phyloP scores from a whole-genome alignment of 768 basidiomycete genomes.

The Pleurotus citrinopileatus region DNA sequence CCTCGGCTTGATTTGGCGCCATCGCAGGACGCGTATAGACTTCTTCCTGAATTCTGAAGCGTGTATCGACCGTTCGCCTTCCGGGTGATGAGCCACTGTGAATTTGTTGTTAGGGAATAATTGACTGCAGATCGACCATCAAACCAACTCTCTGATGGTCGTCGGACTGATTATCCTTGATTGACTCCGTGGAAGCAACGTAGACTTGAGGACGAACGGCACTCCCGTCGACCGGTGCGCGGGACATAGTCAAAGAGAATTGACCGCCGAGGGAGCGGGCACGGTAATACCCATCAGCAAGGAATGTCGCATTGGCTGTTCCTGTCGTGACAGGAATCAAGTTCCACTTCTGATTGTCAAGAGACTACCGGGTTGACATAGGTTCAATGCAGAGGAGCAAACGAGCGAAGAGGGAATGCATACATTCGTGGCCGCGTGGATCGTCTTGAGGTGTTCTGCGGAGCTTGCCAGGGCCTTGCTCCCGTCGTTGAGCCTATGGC shows the following conservation, averaged over 20 bases:
- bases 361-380: not conserved
- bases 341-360: not conserved
- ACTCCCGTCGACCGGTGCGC: not conserved
- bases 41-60: not conserved
- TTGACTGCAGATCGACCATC: too few relatives aligned
- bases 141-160: not conserved
- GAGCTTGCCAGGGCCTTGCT: too few relatives aligned
- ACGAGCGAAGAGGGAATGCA: not conserved
- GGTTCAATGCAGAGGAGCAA: not conserved
- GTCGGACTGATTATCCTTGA: not conserved
- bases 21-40: not conserved
- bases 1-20: not conserved
- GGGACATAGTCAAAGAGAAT: not conserved
- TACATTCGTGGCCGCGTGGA: not conserved
- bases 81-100: not conserved
- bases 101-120: not conserved
- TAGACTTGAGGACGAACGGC: not conserved
- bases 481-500: too few relatives aligned
- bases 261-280: not conserved
- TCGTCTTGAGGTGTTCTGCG: not conserved
- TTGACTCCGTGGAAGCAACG: not conserved
- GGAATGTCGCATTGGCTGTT: not conserved
- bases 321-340: not conserved
- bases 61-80: not conserved
- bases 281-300: not conserved